phyloP scores from a whole-genome alignment of 2,329 filamentous ascomycete species.

The Ambrosiella xylebori region DNA sequence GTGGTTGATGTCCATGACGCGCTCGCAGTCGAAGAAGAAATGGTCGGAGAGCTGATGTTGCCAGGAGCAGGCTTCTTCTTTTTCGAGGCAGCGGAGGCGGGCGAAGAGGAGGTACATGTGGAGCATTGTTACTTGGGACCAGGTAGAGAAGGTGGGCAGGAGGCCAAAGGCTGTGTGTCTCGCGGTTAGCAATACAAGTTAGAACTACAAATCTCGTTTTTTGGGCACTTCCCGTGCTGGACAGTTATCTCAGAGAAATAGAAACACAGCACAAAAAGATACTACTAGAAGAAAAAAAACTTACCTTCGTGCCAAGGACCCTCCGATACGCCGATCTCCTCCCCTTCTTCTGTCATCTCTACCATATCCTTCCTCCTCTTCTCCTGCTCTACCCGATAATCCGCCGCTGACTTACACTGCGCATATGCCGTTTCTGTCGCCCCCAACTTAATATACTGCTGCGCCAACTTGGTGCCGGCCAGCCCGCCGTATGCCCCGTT shows the following conservation, averaged over 20 bases:
- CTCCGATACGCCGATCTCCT: slow-evolving; percentile 60
- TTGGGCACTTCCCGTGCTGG: neutral
- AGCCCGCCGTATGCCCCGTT: slow-evolving; percentile 9
- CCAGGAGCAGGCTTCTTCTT: slow-evolving; percentile 53
- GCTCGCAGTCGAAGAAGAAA: slow-evolving; percentile 81
- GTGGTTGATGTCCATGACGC: slow-evolving; percentile 67
- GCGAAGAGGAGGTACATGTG: slow-evolving; percentile 87
- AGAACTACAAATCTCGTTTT: slow-evolving; percentile 3
- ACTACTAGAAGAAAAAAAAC: slow-evolving; percentile 17
- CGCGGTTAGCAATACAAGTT: neutral
- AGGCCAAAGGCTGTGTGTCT: slow-evolving; percentile 51
- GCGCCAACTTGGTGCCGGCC: slow-evolving; percentile 10
- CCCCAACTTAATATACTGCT: slow-evolving; percentile 50
- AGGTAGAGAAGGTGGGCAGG: slow-evolving; percentile 77
- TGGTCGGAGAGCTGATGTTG: slow-evolving; percentile 86
- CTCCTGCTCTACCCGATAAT: slow-evolving; percentile 57
- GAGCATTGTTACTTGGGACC: slow-evolving; percentile 90
- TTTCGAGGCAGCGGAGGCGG: slow-evolving; percentile 62
- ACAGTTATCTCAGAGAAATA: neutral
- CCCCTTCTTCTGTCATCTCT: slow-evolving; percentile 55
- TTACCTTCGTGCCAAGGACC: slow-evolving; percentile 72
- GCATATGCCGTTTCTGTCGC: slow-evolving; percentile 65
- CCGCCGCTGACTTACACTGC: slow-evolving; percentile 52
- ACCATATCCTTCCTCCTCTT: slow-evolving; percentile 48
- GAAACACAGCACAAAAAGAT: neutral